These are phyloP conservation scores for Plectosphaerella cucumerina DNA, from an alignment of 2,329 filamentous ascomycete species.

Conservation along the genomic window DNA sequence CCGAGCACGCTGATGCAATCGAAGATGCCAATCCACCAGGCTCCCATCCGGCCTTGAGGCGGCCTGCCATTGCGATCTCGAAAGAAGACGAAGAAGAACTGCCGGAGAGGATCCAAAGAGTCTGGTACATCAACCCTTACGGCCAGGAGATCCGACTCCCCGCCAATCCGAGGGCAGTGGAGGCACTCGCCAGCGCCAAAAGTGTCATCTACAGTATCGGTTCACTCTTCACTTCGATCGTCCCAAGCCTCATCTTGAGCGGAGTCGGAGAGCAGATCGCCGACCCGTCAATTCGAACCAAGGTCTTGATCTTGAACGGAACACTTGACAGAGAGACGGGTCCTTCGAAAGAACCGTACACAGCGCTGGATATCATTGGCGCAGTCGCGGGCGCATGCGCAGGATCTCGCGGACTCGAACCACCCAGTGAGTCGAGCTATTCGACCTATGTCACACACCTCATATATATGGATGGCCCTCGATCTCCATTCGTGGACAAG, in stretches of 20 bases:
- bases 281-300: constrained; percentile 48
- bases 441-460: constrained; percentile 76
- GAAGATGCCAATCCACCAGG: constrained; percentile 82
- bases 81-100: constrained; percentile 75
- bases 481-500: constrained; percentile 67
- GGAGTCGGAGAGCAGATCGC: constrained; percentile 63
- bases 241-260: constrained; percentile 73
- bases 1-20: constrained; percentile 56
- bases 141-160: constrained; percentile 90
- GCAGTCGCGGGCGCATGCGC: constrained; percentile 73
- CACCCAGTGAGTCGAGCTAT: constrained; percentile 43
- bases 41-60: constrained; percentile 72
- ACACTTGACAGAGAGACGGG: constrained; percentile 84
- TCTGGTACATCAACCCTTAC: constrained; percentile 99
- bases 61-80: constrained; percentile 76
- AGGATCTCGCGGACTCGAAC: constrained; percentile 53
- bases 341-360: constrained; percentile 59
- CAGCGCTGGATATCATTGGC: constrained; percentile 75
- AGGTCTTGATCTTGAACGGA: constrained; percentile 82
- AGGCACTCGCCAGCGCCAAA: constrained; percentile 59
- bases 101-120: constrained; percentile 68
- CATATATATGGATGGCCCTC: constrained; percentile 70
- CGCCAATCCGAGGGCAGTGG: constrained; percentile 75
- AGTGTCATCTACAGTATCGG: constrained; percentile 88
- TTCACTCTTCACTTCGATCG: constrained; percentile 84